phyloP scores from a whole-genome alignment of 2,329 filamentous ascomycete genomes.

The Fusarium mexicanum region DNA sequence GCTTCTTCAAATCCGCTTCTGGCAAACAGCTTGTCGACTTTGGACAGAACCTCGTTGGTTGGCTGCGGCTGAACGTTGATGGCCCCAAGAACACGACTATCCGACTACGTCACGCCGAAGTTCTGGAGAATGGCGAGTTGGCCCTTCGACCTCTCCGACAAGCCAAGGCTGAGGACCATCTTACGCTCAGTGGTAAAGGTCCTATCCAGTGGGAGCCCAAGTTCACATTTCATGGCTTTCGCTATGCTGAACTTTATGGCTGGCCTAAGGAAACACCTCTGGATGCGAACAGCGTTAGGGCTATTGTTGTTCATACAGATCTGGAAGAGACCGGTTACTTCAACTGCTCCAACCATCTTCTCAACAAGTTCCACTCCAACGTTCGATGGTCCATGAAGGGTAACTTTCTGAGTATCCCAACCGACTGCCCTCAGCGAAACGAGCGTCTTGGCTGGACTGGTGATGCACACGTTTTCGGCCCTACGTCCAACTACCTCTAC shows the following conservation, averaged over 20 bases:
- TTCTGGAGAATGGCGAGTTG: conserved; percentile 61
- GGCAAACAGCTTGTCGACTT: conserved; percentile 63
- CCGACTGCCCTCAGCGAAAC: conserved; percentile 66
- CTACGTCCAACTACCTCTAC: conserved; percentile 63
- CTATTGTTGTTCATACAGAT: conserved; percentile 60
- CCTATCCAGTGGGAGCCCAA: conserved; percentile 42
- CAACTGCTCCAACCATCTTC: conserved; percentile 58
- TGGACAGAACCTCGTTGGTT: conserved; percentile 67
- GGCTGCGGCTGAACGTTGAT: conserved; percentile 52
- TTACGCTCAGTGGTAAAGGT: background rate
- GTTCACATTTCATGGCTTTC: conserved; percentile 66
- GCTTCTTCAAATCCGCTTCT: conserved; percentile 50
- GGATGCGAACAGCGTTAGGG: conserved; percentile 35
- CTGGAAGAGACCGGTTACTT: conserved; percentile 62
- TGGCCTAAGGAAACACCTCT: conserved; percentile 48
- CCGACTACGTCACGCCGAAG: conserved; percentile 62
- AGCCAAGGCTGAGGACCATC: conserved; percentile 54
- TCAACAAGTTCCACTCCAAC: conserved; percentile 66
- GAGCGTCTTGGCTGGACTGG: conserved; percentile 65
- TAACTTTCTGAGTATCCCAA: conserved; percentile 66
- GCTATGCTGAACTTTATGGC: conserved; percentile 59
- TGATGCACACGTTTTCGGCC: conserved; percentile 58
- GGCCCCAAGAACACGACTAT: conserved; percentile 54
- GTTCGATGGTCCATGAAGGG: conserved; percentile 65
- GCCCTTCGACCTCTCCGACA: conserved; percentile 51